Base-by-base conservation (phyloP, 2,329 filamentous ascomycete species). In the Aspergillus hortae region DNA sequence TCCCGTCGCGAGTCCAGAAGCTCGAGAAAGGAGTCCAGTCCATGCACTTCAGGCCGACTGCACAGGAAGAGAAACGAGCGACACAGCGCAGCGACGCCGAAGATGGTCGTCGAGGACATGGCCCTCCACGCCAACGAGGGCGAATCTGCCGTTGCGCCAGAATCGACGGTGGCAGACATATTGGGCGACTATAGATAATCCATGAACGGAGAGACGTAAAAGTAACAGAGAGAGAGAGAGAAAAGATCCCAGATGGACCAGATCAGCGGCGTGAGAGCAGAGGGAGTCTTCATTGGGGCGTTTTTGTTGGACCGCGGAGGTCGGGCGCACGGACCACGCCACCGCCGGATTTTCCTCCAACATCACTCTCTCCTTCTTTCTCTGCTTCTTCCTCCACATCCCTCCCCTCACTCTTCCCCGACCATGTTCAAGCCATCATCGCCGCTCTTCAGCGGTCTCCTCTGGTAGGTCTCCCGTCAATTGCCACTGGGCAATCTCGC, bases 361-460 rank as follows among this genome's bases (percentile, higher is more conserved):
- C 42, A 44, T n/a, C 21, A 45, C 49, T n/a, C 48, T 46, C 30
- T 12, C 19, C 42, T 9, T 17, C 17, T 32, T 6, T 38, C 14
- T 19, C 21, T 27, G 25, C 32, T 43, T 6, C 23, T 23, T 2
- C 6, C 23, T 9, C 43, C 44, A 55, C 58, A 58, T 60, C 61
- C 57, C 54, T 48, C 56, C 38, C 52, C 40, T 49, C 44, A 38
- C 56, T 56, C 21, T 35, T 21, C 44, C 54, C 38, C 56, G 61
- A 80, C 62, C 58, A 95, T 96, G 91, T 92, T 95, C 77, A 88
- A 87, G 76, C 80, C 88, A 62, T 91, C 90, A 42, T 88, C 85
- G 59, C 78, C 88, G 53, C 79, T 95, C 21, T 86, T 84, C 51
- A 83, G 89, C 57, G 91, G 91, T 73, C 85, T 96, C 49, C 80